Percentiles rank a stretch among this genome's conserved stretches.
Evolutionary conservation across 306 rosid genomes (phyloP).

Genomic region (Glycine tomentella): DNA sequence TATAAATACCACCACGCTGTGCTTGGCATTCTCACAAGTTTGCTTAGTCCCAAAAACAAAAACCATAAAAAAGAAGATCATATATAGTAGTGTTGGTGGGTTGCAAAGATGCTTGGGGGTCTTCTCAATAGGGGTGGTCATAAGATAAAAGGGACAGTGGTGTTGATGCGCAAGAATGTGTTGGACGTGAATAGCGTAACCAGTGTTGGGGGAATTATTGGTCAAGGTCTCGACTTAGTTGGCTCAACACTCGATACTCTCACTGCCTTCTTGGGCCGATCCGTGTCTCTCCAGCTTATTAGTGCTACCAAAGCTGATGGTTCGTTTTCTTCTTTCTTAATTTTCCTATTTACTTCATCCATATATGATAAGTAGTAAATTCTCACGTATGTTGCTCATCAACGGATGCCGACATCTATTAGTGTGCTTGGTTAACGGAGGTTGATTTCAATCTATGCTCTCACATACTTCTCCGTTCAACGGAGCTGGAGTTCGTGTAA

Average conservation of each 20-base stretch:
- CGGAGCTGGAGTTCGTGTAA: too few species aligned
- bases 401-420: too few species aligned
- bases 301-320: slow-evolving; percentile 52
- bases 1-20: slow-evolving; percentile 36
- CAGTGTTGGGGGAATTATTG: slow-evolving; percentile 35
- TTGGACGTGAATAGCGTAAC: slow-evolving; percentile 43
- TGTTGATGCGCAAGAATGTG: slow-evolving; percentile 57
- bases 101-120: slow-evolving; percentile 38
- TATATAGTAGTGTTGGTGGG: background rate
- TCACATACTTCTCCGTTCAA: too few species aligned
- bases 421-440: too few species aligned
- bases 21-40: too few species aligned
- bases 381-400: too few species aligned
- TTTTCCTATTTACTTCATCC: too few species aligned
- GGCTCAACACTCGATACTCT: slow-evolving; percentile 49
- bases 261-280: slow-evolving; percentile 48
- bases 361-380: too few species aligned
- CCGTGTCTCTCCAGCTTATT: slow-evolving; percentile 53
- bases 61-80: background rate
- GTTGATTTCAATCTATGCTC: too few species aligned
- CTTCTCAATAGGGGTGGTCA: slow-evolving; percentile 8
- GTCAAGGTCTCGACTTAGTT: slow-evolving; percentile 28
- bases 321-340: background rate
- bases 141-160: slow-evolving; percentile 52
- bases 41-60: background rate